Evolutionary conservation across 306 rosid genomes (phyloP).

Genomic region (Cicer bijugum): DNA sequence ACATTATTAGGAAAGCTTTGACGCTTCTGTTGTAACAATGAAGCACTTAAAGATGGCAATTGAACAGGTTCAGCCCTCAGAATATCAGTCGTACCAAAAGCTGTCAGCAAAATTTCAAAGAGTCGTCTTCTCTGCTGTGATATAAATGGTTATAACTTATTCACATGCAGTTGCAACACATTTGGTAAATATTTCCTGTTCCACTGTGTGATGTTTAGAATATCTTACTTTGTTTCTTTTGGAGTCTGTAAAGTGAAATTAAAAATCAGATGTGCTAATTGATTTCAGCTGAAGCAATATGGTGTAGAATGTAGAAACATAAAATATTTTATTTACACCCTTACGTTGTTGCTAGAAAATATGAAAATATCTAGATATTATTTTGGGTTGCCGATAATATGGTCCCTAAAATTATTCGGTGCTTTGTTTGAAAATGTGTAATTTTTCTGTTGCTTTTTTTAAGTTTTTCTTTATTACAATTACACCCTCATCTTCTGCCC

Average conservation of each 20-base stretch:
- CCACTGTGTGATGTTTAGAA: conserved; percentile 17
- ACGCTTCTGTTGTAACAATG: conserved; percentile 70
- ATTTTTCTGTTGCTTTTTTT: too few relatives aligned
- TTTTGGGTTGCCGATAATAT: neutral
- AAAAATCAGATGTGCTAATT: conserved; percentile 1
- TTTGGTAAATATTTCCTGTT: conserved; percentile 53
- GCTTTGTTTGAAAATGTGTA: too few relatives aligned
- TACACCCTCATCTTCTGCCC: too few relatives aligned
- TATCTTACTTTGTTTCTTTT: conserved; percentile 31
- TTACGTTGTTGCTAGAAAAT: neutral
- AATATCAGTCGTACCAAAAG: conserved; percentile 64
- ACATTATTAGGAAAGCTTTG: conserved; percentile 66
- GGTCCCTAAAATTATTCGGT: too few relatives aligned
- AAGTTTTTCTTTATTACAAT: too few relatives aligned
- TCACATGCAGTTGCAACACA: conserved; percentile 39
- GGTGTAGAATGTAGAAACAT: conserved; percentile 1
- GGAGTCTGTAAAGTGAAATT: conserved; percentile 13
- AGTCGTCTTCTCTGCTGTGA: conserved; percentile 55
- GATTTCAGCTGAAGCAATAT: conserved; percentile 7
- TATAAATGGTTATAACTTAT: conserved; percentile 46
- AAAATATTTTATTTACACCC: conserved; percentile 14
- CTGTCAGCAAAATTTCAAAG: conserved; percentile 75
- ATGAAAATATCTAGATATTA: neutral
- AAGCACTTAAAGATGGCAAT: conserved; percentile 72
- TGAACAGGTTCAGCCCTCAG: conserved; percentile 67